These are phyloP conservation scores for Salicornia ramosissima DNA, from an alignment of 148 eudicot species.

Conservation along the genomic window DNA sequence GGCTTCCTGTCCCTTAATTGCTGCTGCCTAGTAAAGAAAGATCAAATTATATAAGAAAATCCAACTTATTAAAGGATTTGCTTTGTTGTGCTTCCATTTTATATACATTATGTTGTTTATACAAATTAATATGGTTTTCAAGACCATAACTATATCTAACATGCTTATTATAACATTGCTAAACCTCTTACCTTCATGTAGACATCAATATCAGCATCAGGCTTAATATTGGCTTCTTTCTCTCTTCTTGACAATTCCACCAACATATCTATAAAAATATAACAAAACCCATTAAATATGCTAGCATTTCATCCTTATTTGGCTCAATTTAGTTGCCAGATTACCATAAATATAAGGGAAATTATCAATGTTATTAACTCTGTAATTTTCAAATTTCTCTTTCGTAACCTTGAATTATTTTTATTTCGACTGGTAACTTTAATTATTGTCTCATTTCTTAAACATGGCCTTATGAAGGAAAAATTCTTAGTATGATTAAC, in stretches of 20 bases:
- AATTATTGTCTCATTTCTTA: too few relatives aligned
- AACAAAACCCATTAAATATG: constrained; percentile 6
- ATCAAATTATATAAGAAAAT: background rate
- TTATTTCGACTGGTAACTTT: too few relatives aligned
- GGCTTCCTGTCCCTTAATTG: constrained; percentile 63
- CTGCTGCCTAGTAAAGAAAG: constrained; percentile 47
- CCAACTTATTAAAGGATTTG: background rate
- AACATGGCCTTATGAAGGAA: too few relatives aligned
- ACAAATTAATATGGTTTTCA: too few relatives aligned
- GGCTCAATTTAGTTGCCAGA: background rate
- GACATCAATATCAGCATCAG: constrained; percentile 59
- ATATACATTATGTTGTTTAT: background rate
- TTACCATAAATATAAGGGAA: background rate
- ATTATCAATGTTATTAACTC: too few relatives aligned
- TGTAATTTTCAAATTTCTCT: too few relatives aligned
- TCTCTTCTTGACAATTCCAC: constrained; percentile 59
- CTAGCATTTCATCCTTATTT: background rate
- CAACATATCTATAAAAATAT: constrained; percentile 47
- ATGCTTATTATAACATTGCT: background rate
- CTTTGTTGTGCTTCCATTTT: background rate
- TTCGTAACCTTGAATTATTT: too few relatives aligned
- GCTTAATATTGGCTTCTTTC: constrained; percentile 62
- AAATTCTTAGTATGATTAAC: too few relatives aligned
- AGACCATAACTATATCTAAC: too few relatives aligned
- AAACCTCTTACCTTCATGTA: constrained; percentile 52